Conservation (phyloP, 768 basidiomycete species). For the Ramaria rubella region DNA sequence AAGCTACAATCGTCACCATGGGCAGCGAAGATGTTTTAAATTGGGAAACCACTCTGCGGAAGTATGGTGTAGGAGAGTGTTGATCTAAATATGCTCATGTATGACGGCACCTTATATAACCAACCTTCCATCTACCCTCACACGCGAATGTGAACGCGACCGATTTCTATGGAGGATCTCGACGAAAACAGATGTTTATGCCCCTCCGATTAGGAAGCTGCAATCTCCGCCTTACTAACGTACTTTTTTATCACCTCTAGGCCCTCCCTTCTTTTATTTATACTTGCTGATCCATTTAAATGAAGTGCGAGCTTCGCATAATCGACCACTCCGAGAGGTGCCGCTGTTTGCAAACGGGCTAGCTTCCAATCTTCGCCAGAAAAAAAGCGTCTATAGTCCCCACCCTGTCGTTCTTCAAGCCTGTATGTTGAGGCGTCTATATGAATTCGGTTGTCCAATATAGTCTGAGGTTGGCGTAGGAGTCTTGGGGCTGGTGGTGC, state of each 20-base stretch:
- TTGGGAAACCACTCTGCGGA: conserved; percentile 53
- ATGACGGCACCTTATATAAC: neutral
- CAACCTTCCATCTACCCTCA: neutral
- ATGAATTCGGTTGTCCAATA: neutral
- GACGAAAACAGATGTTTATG: neutral
- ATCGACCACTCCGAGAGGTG: neutral
- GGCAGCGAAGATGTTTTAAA: conserved; percentile 73
- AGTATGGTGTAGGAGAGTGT: conserved; percentile 54
- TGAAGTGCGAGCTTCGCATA: conserved; percentile 2
- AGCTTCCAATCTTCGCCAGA: neutral
- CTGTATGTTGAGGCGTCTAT: neutral
- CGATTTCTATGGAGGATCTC: neutral
- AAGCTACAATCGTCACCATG: conserved; percentile 78
- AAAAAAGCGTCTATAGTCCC: neutral
- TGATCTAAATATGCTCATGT: neutral
- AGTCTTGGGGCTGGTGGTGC: neutral
- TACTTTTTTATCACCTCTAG: neutral
- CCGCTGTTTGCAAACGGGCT: neutral
- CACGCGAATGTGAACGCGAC: neutral
- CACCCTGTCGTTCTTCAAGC: neutral
- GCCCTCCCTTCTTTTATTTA: neutral
- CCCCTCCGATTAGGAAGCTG: neutral
- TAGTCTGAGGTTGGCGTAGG: neutral
- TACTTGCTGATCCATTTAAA: neutral
- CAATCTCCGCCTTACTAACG: neutral